Base-by-base conservation (phyloP, 345 rosid genomes). In the Citrus inodora region DNA sequence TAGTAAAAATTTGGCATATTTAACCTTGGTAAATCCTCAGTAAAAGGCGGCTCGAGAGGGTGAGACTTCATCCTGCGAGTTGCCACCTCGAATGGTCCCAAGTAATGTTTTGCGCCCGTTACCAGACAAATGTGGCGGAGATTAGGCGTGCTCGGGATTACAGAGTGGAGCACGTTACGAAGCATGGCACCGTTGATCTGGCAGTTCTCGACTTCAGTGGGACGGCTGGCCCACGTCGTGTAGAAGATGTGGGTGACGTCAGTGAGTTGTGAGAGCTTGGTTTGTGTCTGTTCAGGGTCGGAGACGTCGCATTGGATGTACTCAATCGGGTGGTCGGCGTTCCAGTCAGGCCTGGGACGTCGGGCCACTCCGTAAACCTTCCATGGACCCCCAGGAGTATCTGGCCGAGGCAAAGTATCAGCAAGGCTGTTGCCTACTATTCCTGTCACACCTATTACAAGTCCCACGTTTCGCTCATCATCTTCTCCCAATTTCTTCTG, bases 311-410 rank as follows among this genome's bases (percentile, higher is more conserved):
- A 95, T 83, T 91, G 98, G 82, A 95, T 84, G 87, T 95, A 95
- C 74, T 95, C 97, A 28, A 93, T 79, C 3, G 88, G 91, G 70
- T 88, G 89, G 53, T 95, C 97, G 1, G 90, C 85, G 86, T 87
- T 87, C 95, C 98, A 95, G 70, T 37, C 42, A 7, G 97, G 98
- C 0, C 88, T 92, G n/a, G 95, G 88, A 48, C 98, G 93, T 17
- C 97, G 88, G 30, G 98, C 98, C 7, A 94, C 96, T 40, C 98
- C 97, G 84, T 95, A 93, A 24, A 92, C 94, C 80, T 93, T 95
- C 99, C 99, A 94, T 0, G 97, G 98, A 59, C 97, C 98, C 11
- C 95, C 95, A 1, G 97, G 98, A 0, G 98, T 94, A 61, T 94
- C 98, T 65, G 95, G 80, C 22, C 89, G 92, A 0, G 98, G 97